Evolutionary conservation across 257 asterid species (phyloP), one percentile per base, ranked within the genome.

Genomic region (Solanum tarijense): DNA sequence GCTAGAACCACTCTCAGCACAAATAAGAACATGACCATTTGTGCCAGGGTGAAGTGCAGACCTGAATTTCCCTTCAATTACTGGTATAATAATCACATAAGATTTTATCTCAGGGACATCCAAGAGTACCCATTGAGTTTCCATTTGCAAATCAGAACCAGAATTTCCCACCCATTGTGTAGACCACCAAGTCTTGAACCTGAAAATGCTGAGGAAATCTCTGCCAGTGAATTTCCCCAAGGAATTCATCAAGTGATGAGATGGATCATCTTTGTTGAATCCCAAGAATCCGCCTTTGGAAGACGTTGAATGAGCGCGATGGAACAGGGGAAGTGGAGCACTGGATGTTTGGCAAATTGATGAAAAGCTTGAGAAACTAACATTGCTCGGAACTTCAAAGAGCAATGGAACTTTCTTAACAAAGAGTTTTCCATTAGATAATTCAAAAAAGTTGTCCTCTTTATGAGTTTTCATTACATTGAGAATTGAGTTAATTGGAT

Each of bases 261-360:
- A 89, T 16, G 94, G 23, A 9, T 88, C 38, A 7, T 86, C 87
- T 79, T 91, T 93, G 38, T 72, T 82, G 91, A 95, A 92, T 5
- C 96, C 98, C 23, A 95, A 92, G 91, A 95, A 95, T 1, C 96
- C 95, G 14, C 95, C 98, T 62, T 84, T 91, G 88, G 41, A 76
- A 13, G 96, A 91, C 16, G 87, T 87, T 34, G 94, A 89, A 23
- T 60, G 73, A 12, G 94, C 96, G 13, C 96, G 93, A 10, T 83
- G 87, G 87, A 82, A 79, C 25, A 95, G 89, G 86, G 92, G 83
- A 81, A 55, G 46, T 0, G 98, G 98, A 8, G 98, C 96, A 29
- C 58, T 65, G 0, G 95, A 89, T 21, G 92, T 90, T n/a, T 90
- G 86, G 79, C 92, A 91, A 1, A 93, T 48, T 58, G 94, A 62